Base-by-base conservation (phyloP, 768 basidiomycete genomes). In the Suillus occidentalis region DNA sequence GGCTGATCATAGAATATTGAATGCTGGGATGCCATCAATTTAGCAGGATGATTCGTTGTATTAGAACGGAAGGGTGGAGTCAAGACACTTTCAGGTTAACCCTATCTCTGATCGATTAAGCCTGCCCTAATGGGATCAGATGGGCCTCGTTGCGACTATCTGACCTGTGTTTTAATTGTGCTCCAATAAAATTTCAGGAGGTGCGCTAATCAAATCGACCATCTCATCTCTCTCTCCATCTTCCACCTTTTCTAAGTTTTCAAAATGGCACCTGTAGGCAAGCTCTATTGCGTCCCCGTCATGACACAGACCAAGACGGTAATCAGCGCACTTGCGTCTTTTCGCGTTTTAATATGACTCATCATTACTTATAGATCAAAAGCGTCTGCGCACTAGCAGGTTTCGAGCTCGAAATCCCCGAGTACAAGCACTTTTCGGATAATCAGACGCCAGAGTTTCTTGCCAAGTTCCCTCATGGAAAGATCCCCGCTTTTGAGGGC, bases 401-500 rank as follows among this genome's bases (percentile, higher is more conserved):
- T 43, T 71, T 91, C 66, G 81, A 85, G 57, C 67, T 92, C 63
- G 84, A 87, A 64, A 65, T 82, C 60, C 77, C 78, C 22, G 71
- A 68, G 63, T 91, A 90, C 75, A 81, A 80, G 62, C 88, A 90
- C 75, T 79, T 76, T 65, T 82, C 87, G 69, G 84, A 85, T 73
- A 92, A 92, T 82, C 85, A 85, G 74, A 86, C 85, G 72, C 83
- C 89, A 0, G 89, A 87, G 39, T 93, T 88, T 77, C 74, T 86
- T 56, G 74, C 79, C 65, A 94, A 95, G 78, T 95, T 93, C 78
- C 87, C 90, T 59, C 83, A 83, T 64, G 90, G 91, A 63, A 94
- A 94, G 82, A 86, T 97, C 70, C 97, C 97, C 34, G 89, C 90
- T 43, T 84, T 90, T 61, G 93, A 95, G 76, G 81, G 84, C 53